A percentile compares a stretch with the other conserved stretches of the same genome.
Conservation (phyloP, 345 rosid species). For the Bruguiera sexangula region DNA sequence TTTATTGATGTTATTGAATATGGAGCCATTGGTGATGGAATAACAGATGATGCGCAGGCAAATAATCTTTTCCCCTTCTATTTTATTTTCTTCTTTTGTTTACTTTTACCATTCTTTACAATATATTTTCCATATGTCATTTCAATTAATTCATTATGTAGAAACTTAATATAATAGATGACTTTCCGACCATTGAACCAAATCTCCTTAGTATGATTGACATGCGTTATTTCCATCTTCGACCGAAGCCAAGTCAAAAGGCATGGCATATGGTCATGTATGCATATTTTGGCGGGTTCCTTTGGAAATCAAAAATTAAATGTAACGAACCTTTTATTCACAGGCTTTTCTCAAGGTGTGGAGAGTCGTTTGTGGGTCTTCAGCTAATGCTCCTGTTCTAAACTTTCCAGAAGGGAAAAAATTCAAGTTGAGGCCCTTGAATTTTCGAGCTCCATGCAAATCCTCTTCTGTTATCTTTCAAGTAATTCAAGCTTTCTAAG, state of each 20-base stretch:
- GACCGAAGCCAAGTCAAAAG: too few relatives aligned
- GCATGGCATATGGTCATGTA: too few relatives aligned
- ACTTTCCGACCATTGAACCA: too few relatives aligned
- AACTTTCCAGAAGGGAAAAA: slow-evolving; percentile 31
- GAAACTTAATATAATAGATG: too few relatives aligned
- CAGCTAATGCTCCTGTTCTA: slow-evolving; percentile 10
- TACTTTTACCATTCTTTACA: not conserved
- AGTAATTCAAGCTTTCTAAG: slow-evolving; percentile 24
- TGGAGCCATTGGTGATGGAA: slow-evolving; percentile 60
- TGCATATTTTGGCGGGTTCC: too few relatives aligned
- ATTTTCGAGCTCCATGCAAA: slow-evolving; percentile 57
- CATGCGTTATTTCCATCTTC: too few relatives aligned
- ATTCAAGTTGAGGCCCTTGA: slow-evolving; percentile 42
- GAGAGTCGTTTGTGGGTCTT: slow-evolving; percentile 35
- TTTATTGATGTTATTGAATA: slow-evolving; percentile 24
- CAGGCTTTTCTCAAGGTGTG: slow-evolving; percentile 58
- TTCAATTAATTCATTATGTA: not conserved
- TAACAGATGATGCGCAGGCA: slow-evolving; percentile 49
- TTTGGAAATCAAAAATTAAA: not conserved
- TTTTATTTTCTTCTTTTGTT: not conserved
- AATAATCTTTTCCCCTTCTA: not conserved
- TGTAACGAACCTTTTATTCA: not conserved
- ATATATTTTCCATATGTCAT: not conserved
- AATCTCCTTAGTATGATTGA: too few relatives aligned
- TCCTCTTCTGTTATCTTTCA: slow-evolving; percentile 25